Percentiles rank a stretch among this genome's conserved stretches.
phyloP scores from a whole-genome alignment of 139 green algal genomes.

The Coelastrella sp. region DNA sequence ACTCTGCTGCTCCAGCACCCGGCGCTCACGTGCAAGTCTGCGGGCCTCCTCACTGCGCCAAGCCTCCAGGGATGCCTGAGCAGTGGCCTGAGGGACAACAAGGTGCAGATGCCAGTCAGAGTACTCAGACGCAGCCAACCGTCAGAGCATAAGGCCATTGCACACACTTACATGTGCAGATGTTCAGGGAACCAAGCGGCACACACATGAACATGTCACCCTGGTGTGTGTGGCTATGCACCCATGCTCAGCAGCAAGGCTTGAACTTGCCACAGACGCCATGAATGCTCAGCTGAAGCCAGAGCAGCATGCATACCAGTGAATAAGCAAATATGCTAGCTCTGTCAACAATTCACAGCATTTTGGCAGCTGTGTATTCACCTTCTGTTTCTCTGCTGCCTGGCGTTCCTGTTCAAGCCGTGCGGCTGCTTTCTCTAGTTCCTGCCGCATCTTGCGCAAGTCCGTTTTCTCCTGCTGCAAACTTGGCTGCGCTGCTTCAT shows the following conservation, averaged over 20 bases:
- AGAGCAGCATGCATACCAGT: too few relatives aligned
- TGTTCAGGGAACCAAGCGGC: too few relatives aligned
- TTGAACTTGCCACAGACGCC: too few relatives aligned
- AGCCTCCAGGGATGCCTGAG: constrained; percentile 61
- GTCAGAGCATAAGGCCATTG: too few relatives aligned
- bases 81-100: constrained; percentile 54
- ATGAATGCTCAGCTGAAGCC: too few relatives aligned
- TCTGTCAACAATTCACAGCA: neutral
- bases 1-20: constrained; percentile 81
- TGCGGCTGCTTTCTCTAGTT: constrained; percentile 71
- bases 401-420: constrained; percentile 70
- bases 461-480: constrained; percentile 54
- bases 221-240: too few relatives aligned
- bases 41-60: constrained; percentile 62
- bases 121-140: too few relatives aligned
- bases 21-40: constrained; percentile 70
- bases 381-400: constrained; percentile 75
- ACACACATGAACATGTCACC: too few relatives aligned
- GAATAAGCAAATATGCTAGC: neutral
- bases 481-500: constrained; percentile 42
- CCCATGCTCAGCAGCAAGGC: too few relatives aligned
- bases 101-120: neutral
- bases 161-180: too few relatives aligned
- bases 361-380: constrained; percentile 22
- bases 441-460: constrained; percentile 63